Conservation (phyloP, 1,284 basidiomycete species). For the Leccinum fallax region DNA sequence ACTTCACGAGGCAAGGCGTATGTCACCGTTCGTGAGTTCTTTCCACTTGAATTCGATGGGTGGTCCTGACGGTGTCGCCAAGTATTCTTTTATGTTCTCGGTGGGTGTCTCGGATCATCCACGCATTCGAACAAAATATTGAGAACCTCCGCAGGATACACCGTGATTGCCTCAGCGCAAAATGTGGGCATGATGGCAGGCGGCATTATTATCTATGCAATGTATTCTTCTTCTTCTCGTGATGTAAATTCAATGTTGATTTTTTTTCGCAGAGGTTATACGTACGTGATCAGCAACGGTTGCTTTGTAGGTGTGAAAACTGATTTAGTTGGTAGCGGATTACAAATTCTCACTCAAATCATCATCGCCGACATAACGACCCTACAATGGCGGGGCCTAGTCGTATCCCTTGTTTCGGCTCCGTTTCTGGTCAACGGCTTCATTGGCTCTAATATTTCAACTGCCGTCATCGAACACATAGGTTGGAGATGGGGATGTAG, state of each 20-base stretch:
- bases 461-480: constrained; percentile 53
- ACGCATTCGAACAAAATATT: not conserved
- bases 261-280: constrained; percentile 48
- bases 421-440: constrained; percentile 74
- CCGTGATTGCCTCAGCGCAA: constrained; percentile 67
- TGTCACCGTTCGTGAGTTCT: constrained; percentile 58
- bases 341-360: constrained; percentile 76
- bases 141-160: constrained; percentile 47
- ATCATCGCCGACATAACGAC: constrained; percentile 82
- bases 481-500: constrained; percentile 80
- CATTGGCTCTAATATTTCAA: constrained; percentile 70
- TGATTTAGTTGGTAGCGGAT: constrained; percentile 41
- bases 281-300: constrained; percentile 36
- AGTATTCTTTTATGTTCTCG: constrained; percentile 61
- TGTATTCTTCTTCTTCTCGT: constrained; percentile 37
- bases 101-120: constrained; percentile 28
- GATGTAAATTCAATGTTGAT: not conserved
- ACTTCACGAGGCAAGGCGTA: constrained; percentile 62
- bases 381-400: constrained; percentile 76
- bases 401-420: constrained; percentile 62
- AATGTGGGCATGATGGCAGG: constrained; percentile 51
- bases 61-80: not conserved
- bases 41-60: not conserved
- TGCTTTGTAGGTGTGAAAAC: not conserved
- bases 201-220: constrained; percentile 60